Evolutionary conservation across 148 eudicot genomes (phyloP), one percentile per base, ranked within the genome.

Genomic region (Chenopodium album): DNA sequence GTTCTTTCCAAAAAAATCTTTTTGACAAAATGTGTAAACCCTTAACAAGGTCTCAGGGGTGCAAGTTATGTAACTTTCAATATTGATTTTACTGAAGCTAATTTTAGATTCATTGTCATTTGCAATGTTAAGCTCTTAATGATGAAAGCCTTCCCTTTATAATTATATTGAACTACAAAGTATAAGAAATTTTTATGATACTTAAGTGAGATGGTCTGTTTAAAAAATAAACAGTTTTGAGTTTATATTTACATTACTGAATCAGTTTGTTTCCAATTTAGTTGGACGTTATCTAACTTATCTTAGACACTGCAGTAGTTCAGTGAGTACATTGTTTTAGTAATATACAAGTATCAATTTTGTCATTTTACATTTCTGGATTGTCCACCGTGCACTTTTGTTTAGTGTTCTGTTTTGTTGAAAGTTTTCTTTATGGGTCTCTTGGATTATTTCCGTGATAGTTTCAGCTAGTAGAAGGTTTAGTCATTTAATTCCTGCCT

Each of bases 211-310:
- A n/a, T 29, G 9, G 9, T 64, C 32, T 64, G 31, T 63, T 63
- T n/a, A 28, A 20, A 41, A 22, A 22, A 22, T 31, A 1, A 63
- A 0, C 23, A 22, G 67, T 12, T 19, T 16, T 56, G 62, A 56
- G 17, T 56, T 14, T 56, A 17, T 56, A 14, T 56, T 56, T 56
- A 50, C 54, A 32, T 17, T 50, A 70, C 44, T n/a, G 32, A 17
- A 52, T 59, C 48, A 56, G 56, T 80, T 44, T 73, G 70, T 26
- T 72, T 72, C 11, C 29, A 70, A 20, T 5, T 79, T 54, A 34
- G 9, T 50, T 60, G 16, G 22, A 46, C 2, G 14, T 37, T 13
- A 71, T 28, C 29, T 28, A 28, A 28, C 29, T 28, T 28, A 28
- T 14, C 73, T 69, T 34, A 32, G 68, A 20, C 23, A 29, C 56